Base-by-base conservation (phyloP, 2,329 filamentous ascomycete species). In the Stemphylium lycopersici region DNA sequence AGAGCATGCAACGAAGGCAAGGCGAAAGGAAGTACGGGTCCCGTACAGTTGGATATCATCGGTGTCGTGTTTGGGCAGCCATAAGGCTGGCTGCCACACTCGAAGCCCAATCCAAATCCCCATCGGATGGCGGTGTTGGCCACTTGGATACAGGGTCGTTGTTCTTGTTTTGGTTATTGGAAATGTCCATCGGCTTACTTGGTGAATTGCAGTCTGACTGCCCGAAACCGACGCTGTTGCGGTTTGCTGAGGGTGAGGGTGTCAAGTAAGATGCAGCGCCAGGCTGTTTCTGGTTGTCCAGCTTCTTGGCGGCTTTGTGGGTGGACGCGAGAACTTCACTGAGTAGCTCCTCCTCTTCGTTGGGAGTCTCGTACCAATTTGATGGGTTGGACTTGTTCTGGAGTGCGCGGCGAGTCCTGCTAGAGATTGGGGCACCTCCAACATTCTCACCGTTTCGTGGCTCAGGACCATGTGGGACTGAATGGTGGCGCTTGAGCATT, bases 41-140 rank as follows among this genome's bases (percentile, higher is more conserved):
- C 38, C 37, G 43, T 48, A 46, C 52, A 48, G 44, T 44, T 34
- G 42, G 33, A 46, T 39, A 67, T 67, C 57, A 74, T 62, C 74
- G 71, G 50, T 75, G 74, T 48, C 66, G 65, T 43, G 71, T 71
- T 56, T 75, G 72, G 7, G 74, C 72, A 20, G 71, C 70, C 57
- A 75, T 66, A 16, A 76, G 92, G 76, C 89, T 92, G 5, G 90
- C 89, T 10, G 91, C 86, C 26, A 91, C 90, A 37, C 90, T 88
- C 7, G 89, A 87, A 15, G 89, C 91, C 93, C 93, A 98, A 73
- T 96, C 93, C 34, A 47, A 49, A 59, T 88, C 87, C 67, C 96
- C 93, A 69, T 96, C 93, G 65, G 97, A 96, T 3, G 95, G 93
- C 18, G 95, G 95, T 13, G 95, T 98, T 3, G 93, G 93, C 89